Evolutionary conservation across 441 rosid species (phyloP).

Genomic region (Populus hybrid): DNA sequence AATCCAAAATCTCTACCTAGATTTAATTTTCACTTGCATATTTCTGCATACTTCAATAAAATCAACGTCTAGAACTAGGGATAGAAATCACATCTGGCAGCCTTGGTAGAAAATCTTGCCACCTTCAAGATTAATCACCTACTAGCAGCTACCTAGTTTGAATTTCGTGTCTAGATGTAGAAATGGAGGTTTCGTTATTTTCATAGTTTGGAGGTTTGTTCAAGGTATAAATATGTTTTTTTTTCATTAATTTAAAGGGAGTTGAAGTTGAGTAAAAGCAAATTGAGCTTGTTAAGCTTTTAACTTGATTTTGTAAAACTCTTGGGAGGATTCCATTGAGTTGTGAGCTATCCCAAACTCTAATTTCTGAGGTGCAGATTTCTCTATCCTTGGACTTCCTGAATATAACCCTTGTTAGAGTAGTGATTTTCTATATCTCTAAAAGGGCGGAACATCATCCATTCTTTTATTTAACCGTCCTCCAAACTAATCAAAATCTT

Average conservation of each 20-base stretch:
- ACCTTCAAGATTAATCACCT: too few relatives aligned
- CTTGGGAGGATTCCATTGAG: background rate
- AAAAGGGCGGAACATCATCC: background rate
- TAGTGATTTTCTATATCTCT: background rate
- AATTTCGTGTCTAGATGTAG: too few relatives aligned
- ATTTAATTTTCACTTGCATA: background rate
- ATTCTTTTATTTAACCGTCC: too few relatives aligned
- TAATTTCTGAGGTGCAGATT: background rate
- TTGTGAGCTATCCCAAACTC: background rate
- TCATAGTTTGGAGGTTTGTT: too few relatives aligned
- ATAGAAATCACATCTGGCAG: too few relatives aligned
- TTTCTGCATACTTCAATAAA: background rate
- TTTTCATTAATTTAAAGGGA: too few relatives aligned
- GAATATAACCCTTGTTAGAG: background rate
- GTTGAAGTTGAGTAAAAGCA: background rate
- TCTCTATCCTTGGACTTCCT: background rate
- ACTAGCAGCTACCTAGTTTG: too few relatives aligned
- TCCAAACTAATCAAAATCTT: too few relatives aligned
- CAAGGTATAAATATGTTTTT: too few relatives aligned
- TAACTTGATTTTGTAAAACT: background rate
- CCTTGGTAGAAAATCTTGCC: too few relatives aligned
- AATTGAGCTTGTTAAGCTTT: background rate
- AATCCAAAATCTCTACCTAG: background rate
- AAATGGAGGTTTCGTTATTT: too few relatives aligned
- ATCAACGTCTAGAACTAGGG: too few relatives aligned